phyloP scores from a whole-genome alignment of 108 stramenopile species.

The Conticribra guillardii region DNA sequence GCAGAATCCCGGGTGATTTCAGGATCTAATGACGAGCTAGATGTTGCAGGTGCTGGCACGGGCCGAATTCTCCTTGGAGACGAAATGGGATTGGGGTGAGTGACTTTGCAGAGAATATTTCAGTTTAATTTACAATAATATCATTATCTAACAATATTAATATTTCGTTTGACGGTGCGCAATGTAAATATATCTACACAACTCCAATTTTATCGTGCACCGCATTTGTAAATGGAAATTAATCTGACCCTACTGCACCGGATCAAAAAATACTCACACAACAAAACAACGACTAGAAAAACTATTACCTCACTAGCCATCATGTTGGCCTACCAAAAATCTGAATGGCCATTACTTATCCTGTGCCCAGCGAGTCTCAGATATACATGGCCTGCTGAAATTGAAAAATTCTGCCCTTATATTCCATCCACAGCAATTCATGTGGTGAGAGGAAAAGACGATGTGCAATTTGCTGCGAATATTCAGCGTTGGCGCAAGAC shows the following conservation, averaged over 20 bases:
- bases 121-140: background rate
- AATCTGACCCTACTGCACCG: too few relatives aligned
- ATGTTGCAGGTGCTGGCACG: constrained; percentile 44
- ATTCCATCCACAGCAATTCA: constrained; percentile 53
- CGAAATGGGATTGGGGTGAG: constrained; percentile 91
- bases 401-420: constrained; percentile 82
- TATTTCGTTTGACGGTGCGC: constrained; percentile 1
- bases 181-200: too few relatives aligned
- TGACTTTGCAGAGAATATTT: too few relatives aligned
- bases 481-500: constrained; percentile 41
- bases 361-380: constrained; percentile 85
- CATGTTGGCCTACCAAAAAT: constrained; percentile 61
- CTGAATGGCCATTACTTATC: constrained; percentile 90
- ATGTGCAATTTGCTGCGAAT: constrained; percentile 51
- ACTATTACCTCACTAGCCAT: constrained; percentile 85
- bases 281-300: constrained; percentile 42
- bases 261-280: too few relatives aligned
- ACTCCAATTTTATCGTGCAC: too few relatives aligned
- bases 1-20: too few relatives aligned
- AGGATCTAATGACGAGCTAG: background rate
- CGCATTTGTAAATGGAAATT: too few relatives aligned
- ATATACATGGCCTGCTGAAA: constrained; percentile 91
- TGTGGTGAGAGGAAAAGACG: constrained; percentile 65
- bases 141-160: background rate
- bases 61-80: constrained; percentile 88